Base-by-base conservation (phyloP, 2,329 filamentous ascomycete species). In the Alternaria tenuissima region DNA sequence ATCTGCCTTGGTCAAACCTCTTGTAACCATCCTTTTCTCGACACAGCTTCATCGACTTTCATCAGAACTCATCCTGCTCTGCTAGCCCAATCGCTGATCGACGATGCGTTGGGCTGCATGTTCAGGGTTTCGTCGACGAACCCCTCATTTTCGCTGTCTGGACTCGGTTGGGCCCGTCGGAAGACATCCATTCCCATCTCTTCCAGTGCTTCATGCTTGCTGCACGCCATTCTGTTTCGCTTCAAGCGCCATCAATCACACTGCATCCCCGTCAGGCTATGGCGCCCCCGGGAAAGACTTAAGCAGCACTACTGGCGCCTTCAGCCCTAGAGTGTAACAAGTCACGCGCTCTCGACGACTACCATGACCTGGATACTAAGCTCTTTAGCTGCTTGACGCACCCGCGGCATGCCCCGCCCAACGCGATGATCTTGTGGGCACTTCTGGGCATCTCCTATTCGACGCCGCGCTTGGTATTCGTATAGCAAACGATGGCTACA, bases 201-300 rank as follows among this genome's bases (percentile, higher is more conserved):
- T 70, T 67, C 58, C 67, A 73, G 63, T 53, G 65, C 70, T 65
- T 65, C 55, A 70, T 68, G 65, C 68, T 65, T 71, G 61, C 72
- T 76, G 75, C 74, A 76, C 74, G 74, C 76, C 71, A 75, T 75
- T 63, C 71, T 74, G 61, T 67, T 73, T 74, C 69, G 72, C 71
- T 74, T 71, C 69, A 71, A 66, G 70, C 74, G 72, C 74, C 72
- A 69, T 71, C 68, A 46, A 65, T 46, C 57, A 52, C 52, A 39
- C 52, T 64, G 59, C 56, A 68, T 60, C 69, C 70, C 65, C 63
- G 69, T 58, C 69, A 52, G 63, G 54, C 62, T 63, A 63, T 68
- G 63, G 63, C 53, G 58, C 58, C 65, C 66, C 63, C 68, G 64
- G 63, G 59, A 60, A 38, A 57, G 55, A 49, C 51, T 62, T 63